These are phyloP conservation scores for Claviceps humidiphila DNA, from an alignment of 2,329 filamentous ascomycete genomes.

Conservation along the genomic window DNA sequence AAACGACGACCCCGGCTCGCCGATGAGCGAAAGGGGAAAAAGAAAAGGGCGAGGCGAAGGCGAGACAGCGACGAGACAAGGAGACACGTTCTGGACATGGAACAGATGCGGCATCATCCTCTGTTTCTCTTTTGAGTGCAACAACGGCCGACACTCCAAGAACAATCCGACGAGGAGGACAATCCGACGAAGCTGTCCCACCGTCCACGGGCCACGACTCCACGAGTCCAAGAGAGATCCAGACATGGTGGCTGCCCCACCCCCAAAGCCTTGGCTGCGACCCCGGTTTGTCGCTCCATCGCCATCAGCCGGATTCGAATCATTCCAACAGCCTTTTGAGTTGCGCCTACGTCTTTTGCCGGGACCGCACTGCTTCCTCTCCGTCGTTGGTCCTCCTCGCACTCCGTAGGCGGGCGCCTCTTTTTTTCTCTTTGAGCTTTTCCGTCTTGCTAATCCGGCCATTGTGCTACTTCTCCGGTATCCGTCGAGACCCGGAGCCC, in stretches of 20 bases:
- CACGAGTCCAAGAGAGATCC: no score
- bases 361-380: background rate
- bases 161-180: background rate
- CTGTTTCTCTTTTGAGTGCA: background rate
- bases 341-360: background rate
- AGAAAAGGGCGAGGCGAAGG: background rate
- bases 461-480: background rate
- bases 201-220: no score
- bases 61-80: background rate
- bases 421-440: background rate
- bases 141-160: no score
- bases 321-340: background rate
- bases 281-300: background rate
- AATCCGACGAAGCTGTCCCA: background rate
- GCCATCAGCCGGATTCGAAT: background rate
- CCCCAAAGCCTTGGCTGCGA: background rate
- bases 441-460: background rate
- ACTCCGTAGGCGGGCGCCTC: no score
- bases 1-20: background rate
- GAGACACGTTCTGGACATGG: background rate
- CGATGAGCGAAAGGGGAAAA: background rate
- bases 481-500: background rate
- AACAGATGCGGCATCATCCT: background rate
- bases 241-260: background rate
- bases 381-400: background rate